phyloP scores from a whole-genome alignment of 2,329 filamentous ascomycete genomes.

The Fusarium sp. region DNA sequence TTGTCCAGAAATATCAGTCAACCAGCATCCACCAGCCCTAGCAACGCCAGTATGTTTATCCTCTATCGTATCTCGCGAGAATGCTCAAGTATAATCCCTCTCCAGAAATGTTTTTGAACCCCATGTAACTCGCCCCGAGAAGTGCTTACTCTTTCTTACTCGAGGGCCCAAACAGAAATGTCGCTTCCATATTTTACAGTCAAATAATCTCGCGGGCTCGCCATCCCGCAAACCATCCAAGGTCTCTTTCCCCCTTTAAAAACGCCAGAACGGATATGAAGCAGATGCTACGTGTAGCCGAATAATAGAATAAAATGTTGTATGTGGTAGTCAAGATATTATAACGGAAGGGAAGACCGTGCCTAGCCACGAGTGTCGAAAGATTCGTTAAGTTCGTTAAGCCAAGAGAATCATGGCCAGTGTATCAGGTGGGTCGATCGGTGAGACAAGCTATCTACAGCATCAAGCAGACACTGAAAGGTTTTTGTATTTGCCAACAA shows the following conservation, averaged over 20 bases:
- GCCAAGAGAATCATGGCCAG: conserved; percentile 1
- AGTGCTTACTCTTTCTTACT: conserved; percentile 4
- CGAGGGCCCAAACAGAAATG: conserved; percentile 6
- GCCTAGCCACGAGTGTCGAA: conserved; percentile 22
- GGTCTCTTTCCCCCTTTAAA: conserved; percentile 28
- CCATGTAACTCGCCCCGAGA: neutral
- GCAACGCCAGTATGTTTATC: conserved; percentile 28
- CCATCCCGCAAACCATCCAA: conserved; percentile 29
- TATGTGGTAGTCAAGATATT: conserved; percentile 27
- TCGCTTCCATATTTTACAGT: conserved; percentile 36
- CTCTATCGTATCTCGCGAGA: conserved; percentile 19
- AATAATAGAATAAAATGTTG: conserved; percentile 23
- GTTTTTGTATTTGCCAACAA: conserved; percentile 58
- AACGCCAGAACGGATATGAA: conserved; percentile 39
- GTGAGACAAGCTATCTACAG: neutral
- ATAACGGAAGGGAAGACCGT: conserved; percentile 30
- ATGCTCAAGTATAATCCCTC: conserved; percentile 16
- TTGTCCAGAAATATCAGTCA: conserved; percentile 5
- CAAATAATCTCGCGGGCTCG: conserved; percentile 13
- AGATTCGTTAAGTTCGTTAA: conserved; percentile 25
- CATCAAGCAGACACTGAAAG: conserved; percentile 44
- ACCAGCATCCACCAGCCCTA: neutral
- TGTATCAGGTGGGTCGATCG: neutral
- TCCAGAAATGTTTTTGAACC: conserved; percentile 9
- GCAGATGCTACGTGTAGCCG: conserved; percentile 29